These are phyloP conservation scores for Aspergillus hiratsukae DNA, from an alignment of 2,329 filamentous ascomycete genomes.

Conservation along the genomic window DNA sequence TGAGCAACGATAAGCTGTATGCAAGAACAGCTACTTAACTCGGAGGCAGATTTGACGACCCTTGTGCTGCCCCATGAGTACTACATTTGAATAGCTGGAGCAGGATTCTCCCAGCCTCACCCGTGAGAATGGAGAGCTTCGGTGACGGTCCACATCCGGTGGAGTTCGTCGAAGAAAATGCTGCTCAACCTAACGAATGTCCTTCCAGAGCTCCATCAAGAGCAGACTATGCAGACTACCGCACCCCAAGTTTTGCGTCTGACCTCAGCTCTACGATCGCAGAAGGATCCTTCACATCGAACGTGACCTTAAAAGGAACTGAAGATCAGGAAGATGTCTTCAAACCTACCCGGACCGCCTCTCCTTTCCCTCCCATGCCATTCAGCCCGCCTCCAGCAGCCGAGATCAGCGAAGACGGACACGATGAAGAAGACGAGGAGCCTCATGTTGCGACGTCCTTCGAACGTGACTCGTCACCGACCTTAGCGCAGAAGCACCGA, in stretches of 20 bases:
- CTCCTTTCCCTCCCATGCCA: constrained; percentile 24
- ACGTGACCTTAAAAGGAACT: constrained; percentile 9
- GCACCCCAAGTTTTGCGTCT: constrained; percentile 9
- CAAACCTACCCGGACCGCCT: constrained; percentile 14
- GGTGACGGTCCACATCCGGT: constrained; percentile 30
- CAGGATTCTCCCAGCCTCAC: neutral
- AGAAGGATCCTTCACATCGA: constrained; percentile 10
- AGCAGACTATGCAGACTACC: constrained; percentile 12
- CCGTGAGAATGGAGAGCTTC: constrained; percentile 35
- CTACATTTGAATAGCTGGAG: neutral
- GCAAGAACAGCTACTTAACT: neutral
- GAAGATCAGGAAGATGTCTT: constrained; percentile 16
- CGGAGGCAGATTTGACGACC: neutral
- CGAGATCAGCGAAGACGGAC: constrained; percentile 27
- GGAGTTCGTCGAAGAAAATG: constrained; percentile 21
- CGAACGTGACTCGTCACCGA: constrained; percentile 38
- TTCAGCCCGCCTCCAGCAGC: constrained; percentile 31
- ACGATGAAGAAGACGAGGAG: constrained; percentile 42
- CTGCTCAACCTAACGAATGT: constrained; percentile 13
- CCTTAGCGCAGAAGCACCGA: constrained; percentile 35
- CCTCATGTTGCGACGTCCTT: constrained; percentile 43
- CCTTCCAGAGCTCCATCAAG: constrained; percentile 18
- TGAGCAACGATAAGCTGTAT: neutral
- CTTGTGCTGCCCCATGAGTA: neutral
- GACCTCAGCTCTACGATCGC: constrained; percentile 4